phyloP scores from a whole-genome alignment of 78 protist genomes.

The Paratrimastix pyriformis region DNA sequence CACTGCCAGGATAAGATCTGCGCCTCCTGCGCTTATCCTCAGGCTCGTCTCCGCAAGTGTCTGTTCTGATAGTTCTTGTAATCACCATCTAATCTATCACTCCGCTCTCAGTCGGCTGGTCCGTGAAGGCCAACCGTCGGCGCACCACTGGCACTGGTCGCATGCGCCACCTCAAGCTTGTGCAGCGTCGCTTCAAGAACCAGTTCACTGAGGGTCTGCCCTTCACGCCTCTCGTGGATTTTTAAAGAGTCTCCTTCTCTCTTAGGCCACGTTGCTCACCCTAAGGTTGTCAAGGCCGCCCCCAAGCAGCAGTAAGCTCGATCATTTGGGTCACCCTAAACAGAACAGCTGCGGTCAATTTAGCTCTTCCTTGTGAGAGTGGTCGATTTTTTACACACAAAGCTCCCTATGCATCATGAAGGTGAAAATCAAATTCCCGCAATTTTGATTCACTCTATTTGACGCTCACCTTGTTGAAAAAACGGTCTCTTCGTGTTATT shows the following conservation, averaged over 20 bases:
- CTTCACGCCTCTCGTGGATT: background rate
- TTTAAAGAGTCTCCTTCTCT: background rate
- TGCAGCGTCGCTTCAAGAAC: slow-evolving; percentile 67
- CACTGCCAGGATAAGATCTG: slow-evolving; percentile 88
- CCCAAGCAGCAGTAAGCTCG: no score
- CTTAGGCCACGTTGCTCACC: background rate
- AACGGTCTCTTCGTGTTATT: no score
- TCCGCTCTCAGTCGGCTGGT: slow-evolving; percentile 72
- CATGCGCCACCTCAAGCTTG: slow-evolving; percentile 66
- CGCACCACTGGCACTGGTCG: slow-evolving; percentile 98
- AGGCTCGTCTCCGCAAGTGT: slow-evolving; percentile 49
- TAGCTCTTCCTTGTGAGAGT: no score
- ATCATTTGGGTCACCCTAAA: no score
- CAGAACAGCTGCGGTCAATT: no score
- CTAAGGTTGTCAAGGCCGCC: slow-evolving; percentile 2
- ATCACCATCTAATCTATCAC: background rate
- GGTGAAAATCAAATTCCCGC: no score
- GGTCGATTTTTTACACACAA: no score
- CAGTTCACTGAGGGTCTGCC: slow-evolving; percentile 65
- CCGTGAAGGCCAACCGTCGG: slow-evolving; percentile 81
- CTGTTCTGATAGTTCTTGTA: background rate
- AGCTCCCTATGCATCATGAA: no score
- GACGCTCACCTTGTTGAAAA: no score
- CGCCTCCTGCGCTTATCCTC: slow-evolving; percentile 93
- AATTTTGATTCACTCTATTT: no score